Evolutionary conservation across 495 filamentous ascomycete species (phyloP).

Genomic region (Poronia punctata): DNA sequence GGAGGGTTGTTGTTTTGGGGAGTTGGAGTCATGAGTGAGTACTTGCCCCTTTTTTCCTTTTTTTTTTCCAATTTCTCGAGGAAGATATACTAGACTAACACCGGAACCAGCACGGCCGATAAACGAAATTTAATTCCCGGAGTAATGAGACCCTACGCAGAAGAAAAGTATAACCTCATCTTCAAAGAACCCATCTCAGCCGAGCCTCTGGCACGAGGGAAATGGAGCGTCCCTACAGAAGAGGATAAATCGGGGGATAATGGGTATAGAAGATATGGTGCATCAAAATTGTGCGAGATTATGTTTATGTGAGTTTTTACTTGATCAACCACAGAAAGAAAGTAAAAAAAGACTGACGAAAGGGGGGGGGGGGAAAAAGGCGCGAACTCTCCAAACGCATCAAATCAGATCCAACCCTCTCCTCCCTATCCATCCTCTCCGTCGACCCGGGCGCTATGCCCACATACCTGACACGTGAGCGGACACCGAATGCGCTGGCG

Average conservation of each 20-base stretch:
- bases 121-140: conserved; percentile 13
- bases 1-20: conserved; percentile 36
- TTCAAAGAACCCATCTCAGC: conserved; percentile 20
- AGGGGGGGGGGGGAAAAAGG: no score
- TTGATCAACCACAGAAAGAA: no score
- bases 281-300: conserved; percentile 29
- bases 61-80: background rate
- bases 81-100: background rate
- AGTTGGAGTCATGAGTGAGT: conserved; percentile 38
- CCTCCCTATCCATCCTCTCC: conserved; percentile 22
- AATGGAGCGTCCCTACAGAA: conserved; percentile 22
- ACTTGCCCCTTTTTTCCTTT: background rate
- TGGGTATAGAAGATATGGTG: conserved; percentile 34
- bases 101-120: conserved; percentile 17
- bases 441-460: conserved; percentile 33
- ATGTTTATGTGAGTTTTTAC: conserved; percentile 30
- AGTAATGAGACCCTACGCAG: conserved; percentile 8
- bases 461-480: conserved; percentile 21
- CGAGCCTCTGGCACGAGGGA: conserved; percentile 30
- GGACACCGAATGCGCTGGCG: conserved; percentile 14
- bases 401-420: conserved; percentile 22
- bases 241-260: conserved; percentile 7
- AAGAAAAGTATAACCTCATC: conserved; percentile 23
- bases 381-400: conserved; percentile 30
- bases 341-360: no score